Evolutionary conservation across 1,284 basidiomycete species (phyloP), one percentile per base, ranked within the genome.

Genomic region (Neolentinus lepideus): DNA sequence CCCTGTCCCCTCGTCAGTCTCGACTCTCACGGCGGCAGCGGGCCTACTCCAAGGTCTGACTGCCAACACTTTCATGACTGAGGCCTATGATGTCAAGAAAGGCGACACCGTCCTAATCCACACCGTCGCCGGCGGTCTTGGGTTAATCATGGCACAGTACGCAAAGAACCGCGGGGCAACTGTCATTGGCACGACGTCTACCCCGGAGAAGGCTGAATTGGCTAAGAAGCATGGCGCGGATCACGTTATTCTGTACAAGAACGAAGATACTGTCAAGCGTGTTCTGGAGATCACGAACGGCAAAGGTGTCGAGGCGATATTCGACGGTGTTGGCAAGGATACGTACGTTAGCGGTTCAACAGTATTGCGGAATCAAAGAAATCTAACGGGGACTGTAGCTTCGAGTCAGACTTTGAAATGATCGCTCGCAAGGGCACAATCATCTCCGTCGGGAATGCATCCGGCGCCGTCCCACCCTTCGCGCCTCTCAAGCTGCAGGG

Each of bases 161-260:
- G 80, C 79, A n/a, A 84, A 82, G 71, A 76, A 73, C 62, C 73
- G 82, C 58, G 95, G 96, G 14, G 94, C 90, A 1, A 86, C 84
- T 10, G 92, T 98, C 24, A 97, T 99, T 63, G 96, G 92, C 1
- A 98, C 94, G n/a, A 92, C 91, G 1, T 96, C 93, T 1, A 91
- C 88, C 0, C 68, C 73, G 22, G 90, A 84, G 64, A 99, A 99
- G 69, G 92, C 92, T 2, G 80, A 82, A 53, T 67, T 95, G n/a
- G 95, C 92, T 9, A 86, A 82, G 62, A 71, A 76, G 51, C 78
- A 90, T 61, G 96, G 96, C 14, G 93, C 94, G 0, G 83, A 92
- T 65, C 84, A 95, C 66, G 90, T 97, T 46, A 87, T 98, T 58
- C 68, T 94, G 53, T 94, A 96, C 68, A 81, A 81, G 46, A 73